A percentile compares a stretch with the other conserved stretches of the same genome.
phyloP scores from a whole-genome alignment of 306 rosid genomes.

The Trifolium repens region DNA sequence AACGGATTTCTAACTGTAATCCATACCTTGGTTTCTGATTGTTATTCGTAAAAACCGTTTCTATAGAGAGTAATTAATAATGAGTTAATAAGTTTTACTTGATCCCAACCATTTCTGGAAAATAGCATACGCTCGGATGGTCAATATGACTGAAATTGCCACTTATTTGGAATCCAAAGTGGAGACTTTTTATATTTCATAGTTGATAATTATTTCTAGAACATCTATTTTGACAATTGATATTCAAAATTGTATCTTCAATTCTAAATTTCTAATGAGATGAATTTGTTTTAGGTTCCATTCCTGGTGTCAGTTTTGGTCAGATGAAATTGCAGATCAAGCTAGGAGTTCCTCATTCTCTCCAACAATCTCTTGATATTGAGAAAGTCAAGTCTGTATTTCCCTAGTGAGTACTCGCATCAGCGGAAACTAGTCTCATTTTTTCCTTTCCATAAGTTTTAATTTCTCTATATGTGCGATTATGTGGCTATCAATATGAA shows the following conservation, averaged over 20 bases:
- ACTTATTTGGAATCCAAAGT: background rate
- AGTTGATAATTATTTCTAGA: background rate
- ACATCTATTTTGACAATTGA: conserved; percentile 13
- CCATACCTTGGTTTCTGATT: background rate
- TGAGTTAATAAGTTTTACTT: conserved; percentile 29
- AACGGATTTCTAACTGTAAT: background rate
- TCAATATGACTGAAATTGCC: conserved; percentile 6
- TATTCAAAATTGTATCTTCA: conserved; percentile 32
- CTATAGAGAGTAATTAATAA: conserved; percentile 3
- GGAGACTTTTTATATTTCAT: conserved; percentile 5
- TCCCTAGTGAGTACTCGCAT: conserved; percentile 77
- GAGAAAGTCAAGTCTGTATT: conserved; percentile 88
- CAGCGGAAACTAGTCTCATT: conserved; percentile 6
- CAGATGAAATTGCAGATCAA: conserved; percentile 93
- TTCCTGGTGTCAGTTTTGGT: conserved; percentile 85
- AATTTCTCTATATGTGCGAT: background rate
- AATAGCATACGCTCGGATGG: background rate
- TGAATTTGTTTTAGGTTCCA: conserved; percentile 65
- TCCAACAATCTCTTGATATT: conserved; percentile 73
- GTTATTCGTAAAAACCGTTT: conserved; percentile 17
- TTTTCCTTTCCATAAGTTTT: background rate
- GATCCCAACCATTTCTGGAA: conserved; percentile 10
- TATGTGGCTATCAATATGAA: conserved; percentile 11
- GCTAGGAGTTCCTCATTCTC: conserved; percentile 87
- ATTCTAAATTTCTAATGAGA: conserved; percentile 34